phyloP scores from a whole-genome alignment of 805 yeast species.

The Candida jianshihensis region DNA sequence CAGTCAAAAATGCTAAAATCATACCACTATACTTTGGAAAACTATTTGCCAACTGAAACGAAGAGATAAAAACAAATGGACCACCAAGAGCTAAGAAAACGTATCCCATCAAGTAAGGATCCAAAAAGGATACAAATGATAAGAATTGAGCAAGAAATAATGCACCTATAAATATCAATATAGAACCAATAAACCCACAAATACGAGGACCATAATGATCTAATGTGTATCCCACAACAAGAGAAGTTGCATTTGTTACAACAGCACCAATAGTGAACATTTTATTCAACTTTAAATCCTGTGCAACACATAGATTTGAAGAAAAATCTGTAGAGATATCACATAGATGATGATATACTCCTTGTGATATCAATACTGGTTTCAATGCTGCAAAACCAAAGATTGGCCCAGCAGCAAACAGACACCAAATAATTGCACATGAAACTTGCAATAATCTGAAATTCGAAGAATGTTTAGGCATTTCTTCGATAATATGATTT shows the following conservation, averaged over 20 bases:
- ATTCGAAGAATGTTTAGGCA: no score
- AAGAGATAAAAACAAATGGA: slow-evolving; percentile 86
- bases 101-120: slow-evolving; percentile 72
- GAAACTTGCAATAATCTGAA: slow-evolving; percentile 37
- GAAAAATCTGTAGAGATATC: slow-evolving; percentile 20
- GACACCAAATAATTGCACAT: slow-evolving; percentile 83
- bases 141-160: slow-evolving; percentile 36
- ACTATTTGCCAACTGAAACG: slow-evolving; percentile 83
- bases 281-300: slow-evolving; percentile 74
- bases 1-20: slow-evolving; percentile 75
- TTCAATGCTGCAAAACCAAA: slow-evolving; percentile 96
- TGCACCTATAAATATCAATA: slow-evolving; percentile 52
- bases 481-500: no score
- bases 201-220: slow-evolving; percentile 78
- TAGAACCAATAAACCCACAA: slow-evolving; percentile 69
- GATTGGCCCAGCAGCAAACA: slow-evolving; percentile 86
- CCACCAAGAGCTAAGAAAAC: slow-evolving; percentile 80
- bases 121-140: slow-evolving; percentile 27
- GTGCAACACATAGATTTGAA: slow-evolving; percentile 61
- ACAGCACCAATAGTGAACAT: slow-evolving; percentile 86
- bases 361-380: slow-evolving; percentile 70
- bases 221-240: slow-evolving; percentile 73
- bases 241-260: slow-evolving; percentile 74
- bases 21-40: slow-evolving; percentile 81
- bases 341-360: slow-evolving; percentile 66